Base-by-base conservation (phyloP, 768 basidiomycete species). In the Leucosporidium yakuticum region DNA sequence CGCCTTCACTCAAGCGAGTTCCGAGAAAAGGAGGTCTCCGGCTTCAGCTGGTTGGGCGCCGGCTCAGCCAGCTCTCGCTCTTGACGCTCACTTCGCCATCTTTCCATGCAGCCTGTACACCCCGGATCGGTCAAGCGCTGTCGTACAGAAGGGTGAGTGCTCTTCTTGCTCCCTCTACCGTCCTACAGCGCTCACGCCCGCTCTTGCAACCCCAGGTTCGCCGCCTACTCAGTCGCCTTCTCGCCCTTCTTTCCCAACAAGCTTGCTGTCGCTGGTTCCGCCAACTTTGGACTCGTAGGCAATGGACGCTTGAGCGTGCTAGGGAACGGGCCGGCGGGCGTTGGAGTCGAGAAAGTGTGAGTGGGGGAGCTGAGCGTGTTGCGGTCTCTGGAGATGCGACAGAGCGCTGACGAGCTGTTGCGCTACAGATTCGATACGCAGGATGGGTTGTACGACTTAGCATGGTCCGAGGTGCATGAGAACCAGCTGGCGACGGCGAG, bases 391-490 rank as follows among this genome's bases (percentile, higher is more conserved):
- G 80, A 25, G 11, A 55, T n/a, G 32, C 19, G 7, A 56, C n/a
- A 50, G 23, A 25, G 17, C 48, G n/a, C 29, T 55, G 61, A 39
- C 25, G 19, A 32, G 32, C 55, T 57, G 19, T 21, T 19, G 17
- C 63, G 70, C 76, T 44, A 44, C 39, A 93, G 90, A 69, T 95
- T 87, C 74, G 91, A 93, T 77, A 87, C 91, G 0, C 90, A 92
- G 78, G 93, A 95, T 75, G 90, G 88, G 0, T 79, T 94, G 12
- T 94, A 88, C 77, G 92, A 94, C 75, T 81, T 92, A 58, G 91
- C 94, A 1, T 98, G 94, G 94, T 93, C 90, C 47, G 95, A 98
- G 80, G 79, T 86, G 39, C 91, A 96, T 79, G 93, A 95, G 80
- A 92, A 95, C 76, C 95, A 98, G 76, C 79, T 98, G 48, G 87